phyloP scores from a whole-genome alignment of 345 rosid species.

The Euphorbia lathyris region DNA sequence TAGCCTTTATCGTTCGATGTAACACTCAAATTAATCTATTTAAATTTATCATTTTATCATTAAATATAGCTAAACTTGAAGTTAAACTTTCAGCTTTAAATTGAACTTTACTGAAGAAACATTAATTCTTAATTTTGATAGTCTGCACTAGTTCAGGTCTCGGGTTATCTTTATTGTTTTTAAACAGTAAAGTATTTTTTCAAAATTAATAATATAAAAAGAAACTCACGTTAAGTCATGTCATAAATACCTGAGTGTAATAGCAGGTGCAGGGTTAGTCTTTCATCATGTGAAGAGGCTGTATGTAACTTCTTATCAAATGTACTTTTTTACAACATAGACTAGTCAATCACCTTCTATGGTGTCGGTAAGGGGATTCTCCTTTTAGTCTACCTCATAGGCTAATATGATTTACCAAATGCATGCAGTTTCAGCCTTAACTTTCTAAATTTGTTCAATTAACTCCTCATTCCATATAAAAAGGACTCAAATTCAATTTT shows the following conservation, averaged over 20 bases:
- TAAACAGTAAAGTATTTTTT: not conserved
- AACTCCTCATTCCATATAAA: not conserved
- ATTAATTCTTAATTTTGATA: not conserved
- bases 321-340: not conserved
- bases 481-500: not conserved
- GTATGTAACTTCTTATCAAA: not conserved
- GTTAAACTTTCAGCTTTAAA: not conserved
- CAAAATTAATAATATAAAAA: no score
- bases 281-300: not conserved
- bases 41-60: no score
- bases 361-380: no score
- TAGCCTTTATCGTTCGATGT: no score
- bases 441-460: not conserved
- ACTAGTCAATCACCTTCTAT: not conserved
- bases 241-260: not conserved
- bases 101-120: not conserved
- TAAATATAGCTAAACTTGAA: not conserved
- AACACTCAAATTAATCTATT: no score
- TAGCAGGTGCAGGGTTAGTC: not conserved
- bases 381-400: no score
- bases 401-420: no score
- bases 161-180: not conserved
- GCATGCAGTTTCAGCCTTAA: no score
- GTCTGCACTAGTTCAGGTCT: not conserved
- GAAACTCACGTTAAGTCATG: not conserved